A percentile compares a stretch with the other conserved stretches of the same genome.
Evolutionary conservation across 495 filamentous ascomycete species (phyloP).

Genomic region (Lasiosphaeria hispida): DNA sequence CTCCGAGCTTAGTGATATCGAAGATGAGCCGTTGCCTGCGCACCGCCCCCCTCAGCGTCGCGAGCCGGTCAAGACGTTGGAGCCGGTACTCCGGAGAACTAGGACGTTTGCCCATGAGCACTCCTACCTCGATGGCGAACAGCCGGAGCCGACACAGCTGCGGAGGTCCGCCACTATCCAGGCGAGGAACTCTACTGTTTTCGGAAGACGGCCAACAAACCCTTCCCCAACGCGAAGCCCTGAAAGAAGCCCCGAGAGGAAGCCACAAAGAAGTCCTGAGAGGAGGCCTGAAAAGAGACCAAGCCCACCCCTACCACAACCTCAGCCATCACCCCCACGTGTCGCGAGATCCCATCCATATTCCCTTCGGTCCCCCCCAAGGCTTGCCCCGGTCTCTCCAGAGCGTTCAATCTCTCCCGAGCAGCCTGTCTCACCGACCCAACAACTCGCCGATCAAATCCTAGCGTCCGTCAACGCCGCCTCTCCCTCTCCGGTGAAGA

Average conservation of each 20-base stretch:
- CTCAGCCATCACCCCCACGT: constrained; percentile 12
- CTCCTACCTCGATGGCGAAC: constrained; percentile 1
- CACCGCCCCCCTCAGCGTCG: constrained; percentile 20
- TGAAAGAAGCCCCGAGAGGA: not conserved
- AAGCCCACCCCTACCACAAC: not conserved
- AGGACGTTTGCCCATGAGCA: constrained; percentile 17
- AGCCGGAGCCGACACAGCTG: constrained; percentile 15
- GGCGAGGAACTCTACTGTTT: constrained; percentile 3
- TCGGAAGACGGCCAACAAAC: not conserved
- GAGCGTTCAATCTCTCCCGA: constrained; percentile 18
- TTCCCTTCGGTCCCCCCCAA: not conserved
- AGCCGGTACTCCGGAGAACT: constrained; percentile 19
- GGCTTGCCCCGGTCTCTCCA: not conserved
- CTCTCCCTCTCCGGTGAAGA: constrained; percentile 55
- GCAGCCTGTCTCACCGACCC: constrained; percentile 38
- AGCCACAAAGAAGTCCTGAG: constrained; percentile 9
- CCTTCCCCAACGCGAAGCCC: constrained; percentile 3
- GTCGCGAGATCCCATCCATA: constrained; percentile 1
- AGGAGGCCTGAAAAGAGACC: constrained; percentile 7
- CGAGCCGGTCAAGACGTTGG: constrained; percentile 15
- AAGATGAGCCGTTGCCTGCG: constrained; percentile 30
- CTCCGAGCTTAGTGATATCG: constrained; percentile 46
- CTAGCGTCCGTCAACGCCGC: constrained; percentile 52
- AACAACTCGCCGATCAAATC: constrained; percentile 53
- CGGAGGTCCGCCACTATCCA: constrained; percentile 24